Percentiles rank a stretch among this genome's conserved stretches.
Evolutionary conservation across 257 asterid genomes (phyloP).

Genomic region (Solanum gracilifrons): DNA sequence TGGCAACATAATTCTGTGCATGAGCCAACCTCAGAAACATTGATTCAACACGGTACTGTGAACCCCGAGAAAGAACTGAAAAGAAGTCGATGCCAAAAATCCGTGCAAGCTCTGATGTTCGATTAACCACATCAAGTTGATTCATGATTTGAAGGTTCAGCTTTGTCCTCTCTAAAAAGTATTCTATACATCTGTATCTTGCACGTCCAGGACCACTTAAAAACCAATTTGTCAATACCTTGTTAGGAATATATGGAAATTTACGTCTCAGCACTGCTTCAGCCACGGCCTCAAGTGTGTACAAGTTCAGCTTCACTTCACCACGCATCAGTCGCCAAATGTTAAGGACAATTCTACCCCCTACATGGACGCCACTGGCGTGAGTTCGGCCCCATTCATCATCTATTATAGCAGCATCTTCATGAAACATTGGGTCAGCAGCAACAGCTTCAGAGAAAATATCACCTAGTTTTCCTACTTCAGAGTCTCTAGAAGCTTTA

Average conservation of each 20-base stretch:
- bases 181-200: slow-evolving; percentile 65
- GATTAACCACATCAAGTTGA: slow-evolving; percentile 85
- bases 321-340: slow-evolving; percentile 90
- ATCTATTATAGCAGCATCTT: slow-evolving; percentile 49
- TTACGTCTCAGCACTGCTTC: slow-evolving; percentile 80
- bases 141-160: slow-evolving; percentile 70
- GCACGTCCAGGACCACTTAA: slow-evolving; percentile 81
- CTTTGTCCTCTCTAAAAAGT: slow-evolving; percentile 59
- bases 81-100: slow-evolving; percentile 94
- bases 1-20: slow-evolving; percentile 84
- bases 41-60: slow-evolving; percentile 95
- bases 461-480: slow-evolving; percentile 27
- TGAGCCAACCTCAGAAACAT: slow-evolving; percentile 90
- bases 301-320: slow-evolving; percentile 81
- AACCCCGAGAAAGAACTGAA: slow-evolving; percentile 91
- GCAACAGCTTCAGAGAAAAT: slow-evolving; percentile 25
- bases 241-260: slow-evolving; percentile 61
- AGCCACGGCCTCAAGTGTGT: slow-evolving; percentile 78
- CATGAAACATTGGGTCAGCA: slow-evolving; percentile 31
- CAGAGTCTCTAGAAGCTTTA: slow-evolving; percentile 34
- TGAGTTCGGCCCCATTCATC: slow-evolving; percentile 99
- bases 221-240: slow-evolving; percentile 74
- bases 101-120: slow-evolving; percentile 98
- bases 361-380: slow-evolving; percentile 92
- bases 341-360: slow-evolving; percentile 91